These are phyloP conservation scores for Phytophthora melonis DNA, from an alignment of 352 stramenopile species.

Conservation along the genomic window DNA sequence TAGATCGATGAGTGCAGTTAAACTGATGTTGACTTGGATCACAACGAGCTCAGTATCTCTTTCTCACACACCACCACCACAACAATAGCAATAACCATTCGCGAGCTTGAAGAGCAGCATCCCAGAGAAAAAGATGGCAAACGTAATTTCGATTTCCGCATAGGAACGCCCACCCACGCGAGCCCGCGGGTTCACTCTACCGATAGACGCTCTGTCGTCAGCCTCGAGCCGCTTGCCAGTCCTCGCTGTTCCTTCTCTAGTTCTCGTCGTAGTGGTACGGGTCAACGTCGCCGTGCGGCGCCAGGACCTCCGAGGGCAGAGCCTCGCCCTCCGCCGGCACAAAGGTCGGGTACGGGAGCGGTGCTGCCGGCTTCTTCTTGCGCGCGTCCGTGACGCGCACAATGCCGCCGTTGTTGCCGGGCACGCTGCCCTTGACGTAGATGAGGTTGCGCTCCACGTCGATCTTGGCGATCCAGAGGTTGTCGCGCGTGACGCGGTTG, in stretches of 20 bases:
- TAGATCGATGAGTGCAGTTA: too few relatives aligned
- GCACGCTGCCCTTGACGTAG: constrained; percentile 94
- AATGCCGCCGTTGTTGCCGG: constrained; percentile 90
- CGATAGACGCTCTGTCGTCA: not conserved
- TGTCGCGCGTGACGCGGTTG: constrained; percentile 96
- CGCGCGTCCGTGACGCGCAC: constrained; percentile 88
- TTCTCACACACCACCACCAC: not conserved
- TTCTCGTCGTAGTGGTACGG: constrained; percentile 91
- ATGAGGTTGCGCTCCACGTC: constrained; percentile 94
- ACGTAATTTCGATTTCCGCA: constrained; percentile 28
- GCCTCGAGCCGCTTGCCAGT: constrained; percentile 12
- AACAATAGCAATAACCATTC: not conserved
- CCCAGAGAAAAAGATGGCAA: constrained; percentile 12
- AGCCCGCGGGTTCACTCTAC: constrained; percentile 5
- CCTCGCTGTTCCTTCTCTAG: constrained; percentile 42
- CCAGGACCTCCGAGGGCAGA: constrained; percentile 75
- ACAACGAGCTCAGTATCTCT: too few relatives aligned
- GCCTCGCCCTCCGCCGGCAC: constrained; percentile 53
- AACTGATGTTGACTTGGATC: too few relatives aligned
- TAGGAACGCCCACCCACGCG: constrained; percentile 11
- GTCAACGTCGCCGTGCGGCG: constrained; percentile 79
- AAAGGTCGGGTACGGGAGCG: constrained; percentile 88
- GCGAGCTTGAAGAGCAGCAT: not conserved
- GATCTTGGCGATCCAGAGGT: constrained; percentile 94
- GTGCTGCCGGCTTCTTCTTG: constrained; percentile 77